Evolutionary conservation across 345 rosid species (phyloP).

Genomic region (Populus euphratica): DNA sequence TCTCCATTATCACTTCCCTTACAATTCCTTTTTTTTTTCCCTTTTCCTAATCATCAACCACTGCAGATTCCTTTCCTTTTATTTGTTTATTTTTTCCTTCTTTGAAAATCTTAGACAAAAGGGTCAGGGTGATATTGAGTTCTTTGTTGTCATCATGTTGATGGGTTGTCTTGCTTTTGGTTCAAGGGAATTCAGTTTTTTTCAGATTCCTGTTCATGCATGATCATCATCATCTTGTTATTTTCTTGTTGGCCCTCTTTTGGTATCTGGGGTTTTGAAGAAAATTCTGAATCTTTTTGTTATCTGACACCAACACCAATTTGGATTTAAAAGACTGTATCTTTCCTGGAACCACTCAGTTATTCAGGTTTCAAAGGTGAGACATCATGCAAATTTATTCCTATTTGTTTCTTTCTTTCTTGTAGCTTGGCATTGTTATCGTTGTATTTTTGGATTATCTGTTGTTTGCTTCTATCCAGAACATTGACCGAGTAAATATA

Average conservation of each 20-base stretch:
- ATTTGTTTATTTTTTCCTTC: not conserved
- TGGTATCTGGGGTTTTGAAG: not conserved
- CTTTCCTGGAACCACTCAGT: not conserved
- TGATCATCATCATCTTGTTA: not conserved
- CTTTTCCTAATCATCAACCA: no score
- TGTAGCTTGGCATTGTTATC: not conserved
- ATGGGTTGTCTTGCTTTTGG: slow-evolving; percentile 17
- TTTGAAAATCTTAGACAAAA: not conserved
- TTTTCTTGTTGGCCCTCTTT: not conserved
- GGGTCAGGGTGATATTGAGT: not conserved
- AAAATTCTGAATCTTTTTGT: not conserved
- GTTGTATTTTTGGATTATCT: not conserved
- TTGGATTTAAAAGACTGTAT: not conserved
- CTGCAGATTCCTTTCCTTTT: not conserved
- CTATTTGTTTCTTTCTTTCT: not conserved
- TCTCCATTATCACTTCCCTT: not conserved
- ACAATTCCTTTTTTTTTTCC: not conserved
- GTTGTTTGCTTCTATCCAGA: not conserved
- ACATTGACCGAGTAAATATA: not conserved
- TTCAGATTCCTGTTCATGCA: slow-evolving; percentile 9
- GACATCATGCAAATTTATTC: not conserved
- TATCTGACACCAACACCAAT: not conserved
- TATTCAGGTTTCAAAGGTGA: slow-evolving; percentile 3
- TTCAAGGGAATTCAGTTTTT: slow-evolving; percentile 15
- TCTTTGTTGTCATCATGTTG: slow-evolving; percentile 18